Conservation (phyloP, 225 moss, liverwort and hornwort genomes). For the Anthoceros angustus region DNA sequence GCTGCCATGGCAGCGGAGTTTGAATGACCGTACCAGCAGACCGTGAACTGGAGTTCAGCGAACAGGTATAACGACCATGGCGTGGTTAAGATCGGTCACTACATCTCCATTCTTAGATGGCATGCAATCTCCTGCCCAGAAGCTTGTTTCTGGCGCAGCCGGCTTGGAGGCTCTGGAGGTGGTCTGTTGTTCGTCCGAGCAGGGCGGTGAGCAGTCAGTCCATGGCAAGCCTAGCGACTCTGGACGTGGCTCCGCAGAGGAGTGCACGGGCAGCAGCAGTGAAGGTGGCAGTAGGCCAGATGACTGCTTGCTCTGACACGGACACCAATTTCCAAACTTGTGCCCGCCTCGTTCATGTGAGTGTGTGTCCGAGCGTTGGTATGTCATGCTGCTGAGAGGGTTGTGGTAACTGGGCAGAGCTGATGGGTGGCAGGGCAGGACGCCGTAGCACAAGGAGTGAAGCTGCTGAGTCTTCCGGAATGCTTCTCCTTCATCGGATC, state of each 20-base stretch:
- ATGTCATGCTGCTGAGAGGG: not conserved
- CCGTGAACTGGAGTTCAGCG: not conserved
- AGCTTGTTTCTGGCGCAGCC: too few relatives aligned
- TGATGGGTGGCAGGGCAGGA: conserved; percentile 25
- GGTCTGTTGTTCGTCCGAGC: too few relatives aligned
- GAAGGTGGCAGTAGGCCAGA: conserved; percentile 90
- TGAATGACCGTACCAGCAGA: not conserved
- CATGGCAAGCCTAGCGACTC: too few relatives aligned
- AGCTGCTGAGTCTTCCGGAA: conserved; percentile 79
- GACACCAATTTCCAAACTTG: conserved; percentile 69
- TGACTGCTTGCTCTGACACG: conserved; percentile 52
- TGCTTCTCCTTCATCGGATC: conserved; percentile 77
- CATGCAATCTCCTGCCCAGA: too few relatives aligned
- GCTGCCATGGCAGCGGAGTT: not conserved
- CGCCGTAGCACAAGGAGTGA: conserved; percentile 67
- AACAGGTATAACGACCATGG: too few relatives aligned
- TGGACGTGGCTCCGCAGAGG: not conserved
- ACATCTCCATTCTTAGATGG: too few relatives aligned
- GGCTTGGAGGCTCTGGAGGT: too few relatives aligned
- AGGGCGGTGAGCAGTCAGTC: too few relatives aligned
- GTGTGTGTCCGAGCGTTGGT: not conserved
- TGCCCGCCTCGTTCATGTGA: conserved; percentile 55
- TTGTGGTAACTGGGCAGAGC: not conserved
- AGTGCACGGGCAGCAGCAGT: conserved; percentile 4
- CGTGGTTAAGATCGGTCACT: too few relatives aligned